Percentiles rank a stretch among this genome's conserved stretches.
Evolutionary conservation across 108 stramenopile species (phyloP).

Genomic region (Epithemia pelagica): DNA sequence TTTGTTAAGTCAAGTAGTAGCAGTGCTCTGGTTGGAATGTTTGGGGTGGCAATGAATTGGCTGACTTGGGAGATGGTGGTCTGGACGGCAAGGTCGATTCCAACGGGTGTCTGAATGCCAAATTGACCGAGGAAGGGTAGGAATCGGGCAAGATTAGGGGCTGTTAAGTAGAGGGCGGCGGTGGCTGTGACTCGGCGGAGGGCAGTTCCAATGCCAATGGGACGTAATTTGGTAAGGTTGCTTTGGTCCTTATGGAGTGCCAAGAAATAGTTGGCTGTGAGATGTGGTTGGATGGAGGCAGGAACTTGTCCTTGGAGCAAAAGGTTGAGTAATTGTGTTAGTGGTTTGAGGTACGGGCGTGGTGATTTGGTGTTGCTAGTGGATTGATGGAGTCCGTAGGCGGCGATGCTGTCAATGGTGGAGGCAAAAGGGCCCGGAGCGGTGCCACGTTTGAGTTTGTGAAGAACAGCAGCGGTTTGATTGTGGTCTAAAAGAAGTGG

Average conservation of each 20-base stretch:
- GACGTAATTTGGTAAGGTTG: conserved; percentile 19
- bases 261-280: conserved; percentile 20
- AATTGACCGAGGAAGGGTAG: conserved; percentile 11
- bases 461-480: neutral
- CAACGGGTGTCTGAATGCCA: conserved; percentile 7
- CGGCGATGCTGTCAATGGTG: neutral
- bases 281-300: neutral
- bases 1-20: conserved; percentile 17
- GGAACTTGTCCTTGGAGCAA: neutral
- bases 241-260: conserved; percentile 23
- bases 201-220: conserved; percentile 16
- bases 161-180: conserved; percentile 2
- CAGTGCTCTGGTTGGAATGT: conserved; percentile 6
- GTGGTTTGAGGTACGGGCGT: conserved; percentile 10
- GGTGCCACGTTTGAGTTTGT: neutral
- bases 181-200: conserved; percentile 16
- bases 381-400: neutral
- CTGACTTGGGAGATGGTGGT: conserved; percentile 9
- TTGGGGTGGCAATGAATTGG: conserved; percentile 12
- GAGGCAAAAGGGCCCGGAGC: neutral
- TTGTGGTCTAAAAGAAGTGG: neutral
- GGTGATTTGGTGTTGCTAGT: conserved; percentile 1
- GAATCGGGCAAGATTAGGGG: neutral
- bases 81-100: conserved; percentile 17
- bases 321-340: neutral